Conservation (phyloP, 176 grass and related monocot genomes). For the Phoenix roebelenii region DNA sequence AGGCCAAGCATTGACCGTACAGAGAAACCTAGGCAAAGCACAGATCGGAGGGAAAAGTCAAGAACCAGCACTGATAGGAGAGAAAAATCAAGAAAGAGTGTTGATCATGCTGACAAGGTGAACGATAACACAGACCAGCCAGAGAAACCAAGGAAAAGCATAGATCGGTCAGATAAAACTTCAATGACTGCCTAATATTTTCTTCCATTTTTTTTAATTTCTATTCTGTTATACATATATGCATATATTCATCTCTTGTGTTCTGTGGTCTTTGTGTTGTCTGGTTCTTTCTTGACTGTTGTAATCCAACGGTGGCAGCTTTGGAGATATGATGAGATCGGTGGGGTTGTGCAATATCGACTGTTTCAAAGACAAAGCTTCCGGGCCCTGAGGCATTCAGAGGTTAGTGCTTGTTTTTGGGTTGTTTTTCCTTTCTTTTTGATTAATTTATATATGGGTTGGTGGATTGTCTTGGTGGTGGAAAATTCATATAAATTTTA, state of each 20-base stretch:
- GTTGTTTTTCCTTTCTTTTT: constrained; percentile 7
- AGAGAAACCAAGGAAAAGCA: constrained; percentile 89
- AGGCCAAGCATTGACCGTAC: constrained; percentile 23
- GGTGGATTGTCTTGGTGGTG: constrained; percentile 1
- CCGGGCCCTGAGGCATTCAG: constrained; percentile 23
- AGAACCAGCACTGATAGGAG: constrained; percentile 36
- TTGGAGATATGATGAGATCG: constrained; percentile 76
- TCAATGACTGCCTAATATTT: background rate
- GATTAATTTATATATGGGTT: constrained; percentile 4
- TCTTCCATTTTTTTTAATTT: background rate
- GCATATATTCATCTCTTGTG: too few relatives aligned
- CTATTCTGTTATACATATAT: too few relatives aligned
- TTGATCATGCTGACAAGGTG: constrained; percentile 33
- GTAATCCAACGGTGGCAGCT: constrained; percentile 29
- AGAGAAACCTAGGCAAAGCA: constrained; percentile 46
- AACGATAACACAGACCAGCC: constrained; percentile 32
- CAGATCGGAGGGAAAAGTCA: constrained; percentile 40
- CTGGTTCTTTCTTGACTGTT: constrained; percentile 11
- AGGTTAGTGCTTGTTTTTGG: constrained; percentile 12
- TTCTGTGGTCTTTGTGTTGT: background rate
- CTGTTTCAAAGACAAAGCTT: constrained; percentile 71
- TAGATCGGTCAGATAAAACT: constrained; percentile 49
- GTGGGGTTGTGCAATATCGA: constrained; percentile 76
- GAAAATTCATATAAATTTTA: background rate
- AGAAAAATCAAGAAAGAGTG: constrained; percentile 62